A percentile compares a stretch with the other conserved stretches of the same genome.
phyloP scores from a whole-genome alignment of 1,284 basidiomycete genomes.

The Ganoderma boninense region DNA sequence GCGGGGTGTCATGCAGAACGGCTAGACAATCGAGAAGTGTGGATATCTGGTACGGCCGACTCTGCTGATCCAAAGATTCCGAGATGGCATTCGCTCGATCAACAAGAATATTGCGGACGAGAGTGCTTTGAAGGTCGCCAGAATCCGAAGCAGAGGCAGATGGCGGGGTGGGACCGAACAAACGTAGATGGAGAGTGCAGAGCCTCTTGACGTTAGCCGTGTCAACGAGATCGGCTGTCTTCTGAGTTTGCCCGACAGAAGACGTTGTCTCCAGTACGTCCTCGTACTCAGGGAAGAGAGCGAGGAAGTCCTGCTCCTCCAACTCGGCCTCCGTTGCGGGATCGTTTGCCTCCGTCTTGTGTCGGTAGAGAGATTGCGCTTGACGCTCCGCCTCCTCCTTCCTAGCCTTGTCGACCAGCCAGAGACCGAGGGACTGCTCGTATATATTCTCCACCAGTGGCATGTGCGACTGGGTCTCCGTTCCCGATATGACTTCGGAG shows the following conservation, averaged over 20 bases:
- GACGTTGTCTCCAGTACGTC: constrained; percentile 55
- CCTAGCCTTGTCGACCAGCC: constrained; percentile 83
- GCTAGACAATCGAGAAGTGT: constrained; percentile 49
- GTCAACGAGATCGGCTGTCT: constrained; percentile 18
- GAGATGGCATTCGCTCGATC: constrained; percentile 39
- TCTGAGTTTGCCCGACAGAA: not conserved
- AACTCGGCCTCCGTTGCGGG: constrained; percentile 75
- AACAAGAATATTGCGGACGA: constrained; percentile 42
- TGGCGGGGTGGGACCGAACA: constrained; percentile 32
- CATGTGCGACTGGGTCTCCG: constrained; percentile 43
- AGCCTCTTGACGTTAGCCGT: constrained; percentile 40
- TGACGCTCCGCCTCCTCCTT: constrained; percentile 73
- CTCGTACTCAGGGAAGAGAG: constrained; percentile 87
- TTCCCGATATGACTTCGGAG: constrained; percentile 49
- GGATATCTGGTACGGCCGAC: constrained; percentile 57
- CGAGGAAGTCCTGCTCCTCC: constrained; percentile 84
- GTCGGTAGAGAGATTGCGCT: constrained; percentile 83
- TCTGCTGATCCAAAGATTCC: constrained; percentile 56
- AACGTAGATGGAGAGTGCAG: constrained; percentile 47
- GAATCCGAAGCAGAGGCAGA: constrained; percentile 4
- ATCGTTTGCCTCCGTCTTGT: constrained; percentile 66
- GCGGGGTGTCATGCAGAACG: constrained; percentile 39
- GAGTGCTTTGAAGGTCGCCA: constrained; percentile 21
- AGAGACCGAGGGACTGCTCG: constrained; percentile 80
- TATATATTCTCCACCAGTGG: constrained; percentile 60